These are phyloP conservation scores for Cucumis melo DNA, from an alignment of 306 rosid genomes.

Conservation along the genomic window DNA sequence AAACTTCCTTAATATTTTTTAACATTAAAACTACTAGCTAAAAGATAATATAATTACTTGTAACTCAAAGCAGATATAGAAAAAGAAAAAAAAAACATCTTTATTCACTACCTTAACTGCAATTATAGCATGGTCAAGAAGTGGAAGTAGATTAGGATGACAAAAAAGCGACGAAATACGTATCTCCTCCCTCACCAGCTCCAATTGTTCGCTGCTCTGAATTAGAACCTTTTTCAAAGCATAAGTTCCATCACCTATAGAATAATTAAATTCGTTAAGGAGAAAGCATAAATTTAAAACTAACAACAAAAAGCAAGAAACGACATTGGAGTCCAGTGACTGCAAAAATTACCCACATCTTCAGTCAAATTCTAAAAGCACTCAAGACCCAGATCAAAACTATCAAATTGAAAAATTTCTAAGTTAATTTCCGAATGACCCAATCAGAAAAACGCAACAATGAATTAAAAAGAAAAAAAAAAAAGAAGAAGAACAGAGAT, in stretches of 20 bases:
- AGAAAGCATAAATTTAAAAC: background rate
- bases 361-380: background rate
- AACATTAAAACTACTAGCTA: background rate
- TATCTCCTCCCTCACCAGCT: constrained; percentile 91
- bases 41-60: background rate
- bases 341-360: background rate
- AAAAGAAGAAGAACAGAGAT: background rate
- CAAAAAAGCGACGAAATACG: constrained; percentile 82
- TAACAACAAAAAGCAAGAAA: background rate
- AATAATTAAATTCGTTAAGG: background rate
- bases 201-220: constrained; percentile 83
- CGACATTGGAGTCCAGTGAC: background rate
- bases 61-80: background rate
- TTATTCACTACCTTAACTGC: constrained; percentile 54
- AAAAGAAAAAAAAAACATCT: background rate
- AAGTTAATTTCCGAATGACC: background rate
- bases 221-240: constrained; percentile 94
- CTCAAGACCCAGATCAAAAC: background rate
- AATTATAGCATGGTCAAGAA: constrained; percentile 95
- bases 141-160: constrained; percentile 94
- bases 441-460: constrained; percentile 15
- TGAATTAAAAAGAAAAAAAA: background rate
- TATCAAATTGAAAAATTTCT: background rate
- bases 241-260: constrained; percentile 72
- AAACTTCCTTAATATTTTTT: background rate